A percentile compares a stretch with the other conserved stretches of the same genome.
Conservation (phyloP, 352 stramenopile genomes). For the Pythium plurisporium region DNA sequence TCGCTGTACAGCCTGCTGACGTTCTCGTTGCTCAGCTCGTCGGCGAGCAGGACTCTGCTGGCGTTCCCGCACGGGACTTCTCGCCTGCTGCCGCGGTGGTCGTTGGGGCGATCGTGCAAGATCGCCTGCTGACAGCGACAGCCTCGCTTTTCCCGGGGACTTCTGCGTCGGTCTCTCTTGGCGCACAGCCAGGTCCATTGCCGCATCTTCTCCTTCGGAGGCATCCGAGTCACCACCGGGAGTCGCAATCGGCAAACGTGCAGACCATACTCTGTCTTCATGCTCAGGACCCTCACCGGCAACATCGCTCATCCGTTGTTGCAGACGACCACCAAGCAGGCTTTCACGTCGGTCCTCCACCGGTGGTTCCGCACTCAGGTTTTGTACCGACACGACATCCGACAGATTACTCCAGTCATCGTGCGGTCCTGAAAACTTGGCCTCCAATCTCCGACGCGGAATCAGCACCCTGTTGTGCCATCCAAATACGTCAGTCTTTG, state of each 20-base stretch:
- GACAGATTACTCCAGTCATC: slow-evolving; percentile 19
- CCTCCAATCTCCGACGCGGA: slow-evolving; percentile 21
- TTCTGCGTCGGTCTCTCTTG: slow-evolving; percentile 19
- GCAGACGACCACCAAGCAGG: neutral
- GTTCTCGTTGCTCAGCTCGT: neutral
- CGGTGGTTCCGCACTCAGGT: slow-evolving; percentile 13
- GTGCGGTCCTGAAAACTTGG: slow-evolving; percentile 8
- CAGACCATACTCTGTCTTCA: slow-evolving; percentile 26
- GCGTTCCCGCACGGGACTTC: neutral
- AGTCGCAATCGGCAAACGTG: slow-evolving; percentile 20
- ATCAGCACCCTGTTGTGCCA: slow-evolving; percentile 12
- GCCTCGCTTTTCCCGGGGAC: slow-evolving; percentile 12
- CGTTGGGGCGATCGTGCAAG: neutral
- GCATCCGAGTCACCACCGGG: slow-evolving; percentile 12
- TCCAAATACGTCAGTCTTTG: neutral
- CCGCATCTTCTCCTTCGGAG: slow-evolving; percentile 10
- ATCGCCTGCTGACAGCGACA: neutral
- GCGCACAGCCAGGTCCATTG: slow-evolving; percentile 25
- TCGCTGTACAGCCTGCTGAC: neutral
- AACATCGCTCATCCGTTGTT: slow-evolving; percentile 14
- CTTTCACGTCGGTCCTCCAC: slow-evolving; percentile 17
- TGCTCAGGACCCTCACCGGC: slow-evolving; percentile 16
- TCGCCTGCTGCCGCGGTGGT: neutral
- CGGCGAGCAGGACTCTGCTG: neutral
- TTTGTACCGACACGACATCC: slow-evolving; percentile 5